Base-by-base conservation (phyloP, 495 filamentous ascomycete species). In the Xylaria grammica region DNA sequence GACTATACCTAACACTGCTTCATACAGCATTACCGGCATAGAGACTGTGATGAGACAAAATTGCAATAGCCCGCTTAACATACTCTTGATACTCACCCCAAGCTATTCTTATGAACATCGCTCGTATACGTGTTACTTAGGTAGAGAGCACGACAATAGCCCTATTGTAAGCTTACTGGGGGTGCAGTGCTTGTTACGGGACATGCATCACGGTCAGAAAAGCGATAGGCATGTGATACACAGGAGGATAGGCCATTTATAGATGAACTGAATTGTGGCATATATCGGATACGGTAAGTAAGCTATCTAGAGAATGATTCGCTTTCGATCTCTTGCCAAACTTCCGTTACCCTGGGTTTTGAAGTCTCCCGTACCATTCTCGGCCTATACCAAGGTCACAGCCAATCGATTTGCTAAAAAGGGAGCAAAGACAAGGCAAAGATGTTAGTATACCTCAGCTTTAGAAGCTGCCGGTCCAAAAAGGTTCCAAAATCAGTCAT, bases 351-450 rank as follows among this genome's bases (percentile, higher is more conserved):
- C 71, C 71, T 71, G 65, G 69, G 63, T 66, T 62, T 60, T 56
- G 61, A 63, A 56, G 64, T 57, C 51, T 57, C 56, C 65, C 56
- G 48, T 63, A 66, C 66, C 62, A 58, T 59, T 59, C 42, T 59
- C 60, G 62, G 62, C 62, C 63, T 73, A 73, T 73, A 71, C 71
- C 71, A 73, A 73, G 67, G 66, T 61, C 32, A 63, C 65, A 57
- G 44, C 64, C 71, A 68, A 73, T 60, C 65, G 69, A 67, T 57
- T 58, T 61, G 60, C 65, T 61, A 73, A 57, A 55, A 71, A 71
- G 56, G 5, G 64, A 61, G 61, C 66, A 65, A 57, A 53, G 65
- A 60, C 69, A 70, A 65, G 49, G 48, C 62, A 63, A 58, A 64
- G 30, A 64, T 64, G 53, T 36, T 64, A 58, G 45, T 55, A 63